Conservation (phyloP, 106 monocot genomes). For the Dendrobium chrysotoxum region DNA sequence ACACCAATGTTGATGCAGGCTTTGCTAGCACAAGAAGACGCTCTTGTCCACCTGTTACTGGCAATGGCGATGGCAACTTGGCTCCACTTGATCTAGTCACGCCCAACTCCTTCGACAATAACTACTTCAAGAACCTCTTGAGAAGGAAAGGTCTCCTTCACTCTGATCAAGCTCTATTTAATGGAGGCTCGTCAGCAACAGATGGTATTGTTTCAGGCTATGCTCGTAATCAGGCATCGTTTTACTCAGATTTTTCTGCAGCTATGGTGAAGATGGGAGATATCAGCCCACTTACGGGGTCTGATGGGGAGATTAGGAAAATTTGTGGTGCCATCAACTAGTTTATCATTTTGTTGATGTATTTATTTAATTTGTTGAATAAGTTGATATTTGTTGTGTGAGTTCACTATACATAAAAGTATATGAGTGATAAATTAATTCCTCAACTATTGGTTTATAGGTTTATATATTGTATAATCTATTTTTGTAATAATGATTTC, state of each 20-base stretch:
- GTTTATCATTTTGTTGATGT: background rate
- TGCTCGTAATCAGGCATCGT: constrained; percentile 24
- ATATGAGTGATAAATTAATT: too few relatives aligned
- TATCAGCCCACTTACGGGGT: constrained; percentile 42
- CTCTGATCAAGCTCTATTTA: constrained; percentile 56
- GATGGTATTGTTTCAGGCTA: constrained; percentile 50
- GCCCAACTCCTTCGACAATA: constrained; percentile 19
- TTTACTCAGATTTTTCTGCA: constrained; percentile 50
- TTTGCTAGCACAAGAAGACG: constrained; percentile 13
- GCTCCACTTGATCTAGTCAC: constrained; percentile 20
- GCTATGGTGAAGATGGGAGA: constrained; percentile 74
- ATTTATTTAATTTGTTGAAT: background rate
- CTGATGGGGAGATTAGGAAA: constrained; percentile 45
- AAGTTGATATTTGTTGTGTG: too few relatives aligned
- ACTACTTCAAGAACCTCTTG: constrained; percentile 28
- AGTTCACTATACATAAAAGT: too few relatives aligned
- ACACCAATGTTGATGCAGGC: constrained; percentile 35
- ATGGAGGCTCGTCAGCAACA: constrained; percentile 14
- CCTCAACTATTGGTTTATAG: too few relatives aligned
- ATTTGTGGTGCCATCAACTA: constrained; percentile 29
- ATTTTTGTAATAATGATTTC: too few relatives aligned
- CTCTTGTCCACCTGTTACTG: constrained; percentile 19
- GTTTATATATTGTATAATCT: too few relatives aligned
- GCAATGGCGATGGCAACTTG: constrained; percentile 16
- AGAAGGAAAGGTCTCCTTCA: constrained; percentile 34